Evolutionary conservation across 192 early-diverging fungal genomes (phyloP).

Genomic region (Dimargaris cristalligena): DNA sequence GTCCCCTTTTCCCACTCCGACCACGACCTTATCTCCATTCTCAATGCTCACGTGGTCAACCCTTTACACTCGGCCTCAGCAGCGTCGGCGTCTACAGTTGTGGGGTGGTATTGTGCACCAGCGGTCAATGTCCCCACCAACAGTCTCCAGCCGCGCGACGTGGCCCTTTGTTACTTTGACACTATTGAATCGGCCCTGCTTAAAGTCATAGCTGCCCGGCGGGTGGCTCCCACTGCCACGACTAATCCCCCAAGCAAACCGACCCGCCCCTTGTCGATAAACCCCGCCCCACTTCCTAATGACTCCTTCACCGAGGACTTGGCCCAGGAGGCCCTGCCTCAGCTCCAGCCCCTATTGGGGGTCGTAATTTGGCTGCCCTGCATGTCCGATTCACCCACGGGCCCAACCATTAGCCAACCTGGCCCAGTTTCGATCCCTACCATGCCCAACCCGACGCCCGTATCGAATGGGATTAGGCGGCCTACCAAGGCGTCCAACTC

Average conservation of each 20-base stretch:
- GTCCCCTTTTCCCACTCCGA: constrained; percentile 9
- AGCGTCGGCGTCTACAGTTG: no score
- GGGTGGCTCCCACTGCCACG: background rate
- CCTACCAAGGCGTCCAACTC: background rate
- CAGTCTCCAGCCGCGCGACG: background rate
- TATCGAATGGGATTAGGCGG: no score
- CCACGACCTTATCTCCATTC: background rate
- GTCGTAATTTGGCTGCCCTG: constrained; percentile 7
- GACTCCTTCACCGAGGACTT: background rate
- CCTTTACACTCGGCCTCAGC: background rate
- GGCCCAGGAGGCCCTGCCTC: background rate
- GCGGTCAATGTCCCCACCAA: constrained; percentile 9
- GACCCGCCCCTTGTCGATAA: no score
- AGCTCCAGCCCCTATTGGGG: background rate
- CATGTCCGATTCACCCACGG: no score
- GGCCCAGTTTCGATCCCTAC: no score
- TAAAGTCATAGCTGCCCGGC: background rate
- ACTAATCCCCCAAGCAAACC: no score
- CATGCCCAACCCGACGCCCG: no score
- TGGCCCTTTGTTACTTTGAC: constrained; percentile 8
- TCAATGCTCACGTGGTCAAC: background rate
- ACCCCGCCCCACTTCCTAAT: background rate
- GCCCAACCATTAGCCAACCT: no score
- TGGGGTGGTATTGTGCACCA: constrained; percentile 9
- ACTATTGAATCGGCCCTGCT: background rate